Conservation (phyloP, 73 alveolate species). For the Paramecium sonneborni region DNA sequence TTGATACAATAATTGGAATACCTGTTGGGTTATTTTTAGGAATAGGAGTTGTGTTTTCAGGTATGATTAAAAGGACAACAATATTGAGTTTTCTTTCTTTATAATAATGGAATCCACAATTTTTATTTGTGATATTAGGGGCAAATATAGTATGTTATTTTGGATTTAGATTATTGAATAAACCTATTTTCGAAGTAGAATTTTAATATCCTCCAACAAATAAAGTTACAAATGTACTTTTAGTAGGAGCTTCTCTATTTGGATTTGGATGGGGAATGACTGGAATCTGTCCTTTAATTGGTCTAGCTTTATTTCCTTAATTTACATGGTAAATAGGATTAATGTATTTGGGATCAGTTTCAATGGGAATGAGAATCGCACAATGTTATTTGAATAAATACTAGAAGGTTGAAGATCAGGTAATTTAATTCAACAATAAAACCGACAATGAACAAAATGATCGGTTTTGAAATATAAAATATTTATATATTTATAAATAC, state of each 20-base stretch:
- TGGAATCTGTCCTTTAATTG: conserved; percentile 98
- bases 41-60: conserved; percentile 88
- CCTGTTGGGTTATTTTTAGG: conserved; percentile 74
- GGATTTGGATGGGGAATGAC: conserved; percentile 99
- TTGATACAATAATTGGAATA: background rate
- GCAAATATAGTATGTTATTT: conserved; percentile 85
- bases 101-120: conserved; percentile 90
- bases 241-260: conserved; percentile 91
- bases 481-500: background rate
- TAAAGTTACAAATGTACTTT: conserved; percentile 75
- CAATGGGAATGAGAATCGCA: conserved; percentile 28
- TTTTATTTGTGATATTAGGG: conserved; percentile 87
- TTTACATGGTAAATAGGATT: conserved; percentile 49
- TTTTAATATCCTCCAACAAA: conserved; percentile 78
- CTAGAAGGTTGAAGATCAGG: background rate
- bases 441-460: background rate
- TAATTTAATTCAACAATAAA: background rate
- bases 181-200: conserved; percentile 71
- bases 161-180: conserved; percentile 72
- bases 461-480: background rate
- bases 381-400: background rate
- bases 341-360: conserved; percentile 40
- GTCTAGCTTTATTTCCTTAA: conserved; percentile 70
- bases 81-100: conserved; percentile 85
- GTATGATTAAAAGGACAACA: conserved; percentile 89